Percentiles rank a stretch among this genome's conserved stretches.
Conservation (phyloP, 78 protist species). For the Dictyostelium capitatum region DNA sequence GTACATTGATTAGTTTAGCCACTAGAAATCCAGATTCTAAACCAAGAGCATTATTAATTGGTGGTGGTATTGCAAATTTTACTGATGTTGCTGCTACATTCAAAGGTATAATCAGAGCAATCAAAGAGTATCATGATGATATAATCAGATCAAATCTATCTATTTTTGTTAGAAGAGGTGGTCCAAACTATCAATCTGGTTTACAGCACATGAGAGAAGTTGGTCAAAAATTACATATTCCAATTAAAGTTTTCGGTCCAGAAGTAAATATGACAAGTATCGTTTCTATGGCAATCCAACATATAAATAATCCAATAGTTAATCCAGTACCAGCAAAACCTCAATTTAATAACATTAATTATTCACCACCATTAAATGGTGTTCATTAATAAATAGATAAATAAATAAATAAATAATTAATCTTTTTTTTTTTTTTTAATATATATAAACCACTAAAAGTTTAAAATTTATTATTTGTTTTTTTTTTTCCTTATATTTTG, state of each 20-base stretch:
- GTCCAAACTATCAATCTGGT: slow-evolving; percentile 97
- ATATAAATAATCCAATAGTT: slow-evolving; percentile 7
- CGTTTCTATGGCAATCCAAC: slow-evolving; percentile 67
- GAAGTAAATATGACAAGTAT: slow-evolving; percentile 69
- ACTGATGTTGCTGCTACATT: slow-evolving; percentile 96
- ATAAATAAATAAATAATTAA: not conserved
- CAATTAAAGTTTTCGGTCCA: slow-evolving; percentile 77
- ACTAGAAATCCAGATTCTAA: slow-evolving; percentile 71
- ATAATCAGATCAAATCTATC: slow-evolving; percentile 40
- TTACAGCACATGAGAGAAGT: slow-evolving; percentile 90
- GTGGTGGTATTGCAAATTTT: slow-evolving; percentile 98
- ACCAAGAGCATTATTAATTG: slow-evolving; percentile 91
- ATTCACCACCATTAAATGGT: slow-evolving; percentile 23
- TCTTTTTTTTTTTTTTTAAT: not conserved
- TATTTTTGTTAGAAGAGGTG: slow-evolving; percentile 96
- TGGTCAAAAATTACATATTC: slow-evolving; percentile 64
- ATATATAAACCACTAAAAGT: too few species aligned
- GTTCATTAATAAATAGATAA: not conserved
- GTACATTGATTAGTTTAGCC: slow-evolving; percentile 82
- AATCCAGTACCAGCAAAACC: slow-evolving; percentile 3
- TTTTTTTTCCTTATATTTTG: too few species aligned
- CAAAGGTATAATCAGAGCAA: slow-evolving; percentile 91
- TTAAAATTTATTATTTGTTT: too few species aligned
- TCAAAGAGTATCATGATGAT: slow-evolving; percentile 65
- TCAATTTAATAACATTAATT: not conserved